Evolutionary conservation across 805 yeast species (phyloP), one percentile per base, ranked within the genome.

Genomic region (Metschnikowia sp.): DNA sequence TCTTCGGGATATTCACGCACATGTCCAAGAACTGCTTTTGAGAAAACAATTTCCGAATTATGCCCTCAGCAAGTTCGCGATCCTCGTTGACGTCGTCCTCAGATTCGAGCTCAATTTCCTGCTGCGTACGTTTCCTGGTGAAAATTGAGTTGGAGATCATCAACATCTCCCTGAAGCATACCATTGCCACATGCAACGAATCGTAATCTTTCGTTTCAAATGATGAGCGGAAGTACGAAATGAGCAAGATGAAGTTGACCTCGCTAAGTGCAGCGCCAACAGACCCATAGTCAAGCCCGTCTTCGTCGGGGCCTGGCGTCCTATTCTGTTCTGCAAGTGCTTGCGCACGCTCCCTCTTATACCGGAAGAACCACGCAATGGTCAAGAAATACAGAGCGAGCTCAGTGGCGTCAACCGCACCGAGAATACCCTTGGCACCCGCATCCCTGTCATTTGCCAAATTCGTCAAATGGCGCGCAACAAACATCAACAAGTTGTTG

Each of bases 341-440:
- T 15, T 38, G 39, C 32, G 46, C 39, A 13, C 55, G 53, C 42
- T 63, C 65, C 18, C 85, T 68, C 55, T 86, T 88, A 49, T 81
- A 88, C 32, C 76, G 76, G 40, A 89, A 68, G 55, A 89, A 84
- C 97, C 97, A 92, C 1, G 88, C 74, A 6, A 78, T 67, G 6
- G 87, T 68, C 48, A 78, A 72, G 36, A 86, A 76, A 59, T 77
- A 90, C 39, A 61, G 56, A 1, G 77, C 75, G 37, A 63, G 65
- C 41, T 71, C 74, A 39, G 67, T 65, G 12, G 61, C 64, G 49
- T 70, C 72, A n/a, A 66, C 51, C 3, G 54, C 49, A 2, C 58
- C 55, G 15, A 69, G 59, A 37, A 70, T 70, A 18, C 65, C 62
- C 26, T 63, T 42, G 13, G 54, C 39, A 18, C 56, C 56, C 31